Base-by-base conservation (phyloP, 2,329 filamentous ascomycete species). In the Ophiostoma perfectum region DNA sequence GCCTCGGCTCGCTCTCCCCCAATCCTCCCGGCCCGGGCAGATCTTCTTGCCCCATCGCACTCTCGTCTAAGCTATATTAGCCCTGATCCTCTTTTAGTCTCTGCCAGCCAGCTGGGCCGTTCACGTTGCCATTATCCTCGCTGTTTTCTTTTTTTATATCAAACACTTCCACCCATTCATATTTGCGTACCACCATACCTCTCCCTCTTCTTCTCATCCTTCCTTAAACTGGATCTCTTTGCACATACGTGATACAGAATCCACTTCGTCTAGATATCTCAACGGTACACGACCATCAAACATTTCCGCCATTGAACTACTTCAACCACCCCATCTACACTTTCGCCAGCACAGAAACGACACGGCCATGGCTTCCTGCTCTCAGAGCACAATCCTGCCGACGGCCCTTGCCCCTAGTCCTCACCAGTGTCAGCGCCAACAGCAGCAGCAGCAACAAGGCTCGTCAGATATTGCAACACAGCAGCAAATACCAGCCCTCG, bases 11-110 rank as follows among this genome's bases (percentile, higher is more conserved):
- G 12, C 45, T 12, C 2, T 14, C 1, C 45, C 45, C 45, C 16
- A 9, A 9, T n/a, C 58, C 60, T 18, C 39, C 16, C 39, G 60
- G 60, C 39, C 39, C 60, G 60, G 60, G 60, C 60, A 63, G 60
- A 63, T 63, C 60, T 11, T 9, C 39, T 39, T 63, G 38, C 60
- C 16, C 60, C 60, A 63, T 63, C 39, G 16, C 60, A 63, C 60
- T 11, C 7, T 11, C 14, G 5, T 18, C 39, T 16, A 38, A 58
- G 18, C 52, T 58, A 58, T 58, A 58, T 58, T 58, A 58, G 52
- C 52, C 52, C 52, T 38, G 27, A 60, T 14, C 55, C 27, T 60
- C 55, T 38, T 12, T 60, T 60, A 38, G 55, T 14, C 55, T 27
- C 55, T 60, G 55, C 55, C 55, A 60, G 55, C 6, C 55, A 6